Conservation (phyloP, 192 early-diverging fungal species). For the Jimgerdemannia flammicorona region DNA sequence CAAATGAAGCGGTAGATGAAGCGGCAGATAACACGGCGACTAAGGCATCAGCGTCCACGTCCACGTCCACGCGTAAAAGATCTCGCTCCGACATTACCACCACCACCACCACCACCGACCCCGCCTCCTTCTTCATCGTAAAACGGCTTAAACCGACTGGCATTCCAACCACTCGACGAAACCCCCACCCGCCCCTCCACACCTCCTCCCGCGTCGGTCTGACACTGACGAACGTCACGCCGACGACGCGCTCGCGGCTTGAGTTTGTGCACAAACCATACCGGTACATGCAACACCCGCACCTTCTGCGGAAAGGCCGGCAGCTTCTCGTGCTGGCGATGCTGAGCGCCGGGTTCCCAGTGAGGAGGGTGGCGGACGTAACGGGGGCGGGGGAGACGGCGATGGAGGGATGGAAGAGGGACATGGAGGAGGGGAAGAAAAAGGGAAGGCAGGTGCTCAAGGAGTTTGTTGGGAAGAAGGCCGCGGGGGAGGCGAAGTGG, state of each 20-base stretch:
- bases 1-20: too few relatives aligned
- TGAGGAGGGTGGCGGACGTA: not conserved
- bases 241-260: slow-evolving; percentile 2
- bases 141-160: not conserved
- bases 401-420: not conserved
- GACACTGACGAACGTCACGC: slow-evolving; percentile 7
- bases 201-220: slow-evolving; percentile 19
- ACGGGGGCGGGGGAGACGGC: not conserved
- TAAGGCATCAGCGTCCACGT: not conserved
- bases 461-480: not conserved
- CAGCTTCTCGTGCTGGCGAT: not conserved
- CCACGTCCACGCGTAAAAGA: not conserved
- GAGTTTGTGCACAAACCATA: slow-evolving; percentile 17
- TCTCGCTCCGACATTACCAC: not conserved
- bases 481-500: not conserved
- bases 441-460: not conserved
- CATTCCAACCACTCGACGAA: not conserved
- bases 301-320: slow-evolving; percentile 27
- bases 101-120: not conserved
- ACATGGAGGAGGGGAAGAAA: not conserved
- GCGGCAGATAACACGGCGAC: too few relatives aligned
- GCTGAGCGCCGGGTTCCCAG: not conserved
- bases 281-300: slow-evolving; percentile 16
- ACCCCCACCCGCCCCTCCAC: not conserved
- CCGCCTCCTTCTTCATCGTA: not conserved